These are phyloP conservation scores for Populus simonii DNA, from an alignment of 345 rosid species.

Conservation along the genomic window DNA sequence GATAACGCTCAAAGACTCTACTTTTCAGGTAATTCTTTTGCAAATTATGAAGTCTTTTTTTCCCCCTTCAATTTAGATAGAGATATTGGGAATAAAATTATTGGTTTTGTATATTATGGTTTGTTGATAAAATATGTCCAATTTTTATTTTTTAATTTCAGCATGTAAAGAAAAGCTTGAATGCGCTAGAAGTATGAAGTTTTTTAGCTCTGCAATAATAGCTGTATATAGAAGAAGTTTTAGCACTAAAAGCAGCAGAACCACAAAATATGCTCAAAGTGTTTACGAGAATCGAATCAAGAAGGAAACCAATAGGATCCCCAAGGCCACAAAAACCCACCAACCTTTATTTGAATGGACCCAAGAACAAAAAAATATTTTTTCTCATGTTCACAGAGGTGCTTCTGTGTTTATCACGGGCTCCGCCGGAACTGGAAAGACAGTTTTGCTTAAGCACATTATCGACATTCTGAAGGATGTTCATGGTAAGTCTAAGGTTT, in stretches of 20 bases:
- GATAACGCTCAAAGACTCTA: too few species aligned
- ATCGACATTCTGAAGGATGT: constrained; percentile 10
- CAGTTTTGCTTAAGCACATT: constrained; percentile 18
- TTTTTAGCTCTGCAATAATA: constrained; percentile 9
- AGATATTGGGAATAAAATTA: too few species aligned
- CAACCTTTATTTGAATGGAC: constrained; percentile 24
- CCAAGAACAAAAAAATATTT: constrained; percentile 29
- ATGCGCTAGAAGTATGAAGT: neutral
- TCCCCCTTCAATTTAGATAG: too few species aligned
- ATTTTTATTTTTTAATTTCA: too few species aligned
- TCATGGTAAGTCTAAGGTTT: constrained; percentile 22
- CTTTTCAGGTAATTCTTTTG: too few species aligned
- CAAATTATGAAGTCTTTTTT: too few species aligned
- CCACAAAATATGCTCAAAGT: neutral
- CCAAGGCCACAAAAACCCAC: neutral
- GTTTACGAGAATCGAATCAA: constrained; percentile 6
- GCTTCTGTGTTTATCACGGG: constrained; percentile 33
- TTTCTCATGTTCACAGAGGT: constrained; percentile 19
- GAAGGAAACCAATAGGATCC: neutral
- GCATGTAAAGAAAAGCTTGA: too few species aligned
- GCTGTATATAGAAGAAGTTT: constrained; percentile 12
- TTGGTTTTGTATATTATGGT: too few species aligned
- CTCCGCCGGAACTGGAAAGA: constrained; percentile 42
- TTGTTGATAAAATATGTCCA: too few species aligned
- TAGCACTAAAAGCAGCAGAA: constrained; percentile 9